These are phyloP conservation scores for Mariannaea elegans DNA, from an alignment of 2,329 filamentous ascomycete species.

Conservation along the genomic window DNA sequence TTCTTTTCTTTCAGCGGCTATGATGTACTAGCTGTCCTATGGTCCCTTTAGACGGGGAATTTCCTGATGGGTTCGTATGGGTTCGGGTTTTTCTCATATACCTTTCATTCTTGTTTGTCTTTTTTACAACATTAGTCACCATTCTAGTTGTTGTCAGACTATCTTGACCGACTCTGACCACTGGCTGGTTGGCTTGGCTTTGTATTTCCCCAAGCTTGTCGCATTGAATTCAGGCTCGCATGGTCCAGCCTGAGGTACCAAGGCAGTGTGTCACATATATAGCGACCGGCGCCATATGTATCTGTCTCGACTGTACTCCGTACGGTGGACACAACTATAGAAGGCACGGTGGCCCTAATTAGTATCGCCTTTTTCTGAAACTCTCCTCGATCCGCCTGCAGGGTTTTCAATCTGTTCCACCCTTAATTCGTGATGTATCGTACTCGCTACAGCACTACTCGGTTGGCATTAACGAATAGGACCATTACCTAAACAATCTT, in stretches of 20 bases:
- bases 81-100: not conserved
- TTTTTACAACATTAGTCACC: not conserved
- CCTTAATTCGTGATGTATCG: too few relatives aligned
- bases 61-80: not conserved
- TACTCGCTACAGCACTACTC: too few relatives aligned
- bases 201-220: not conserved
- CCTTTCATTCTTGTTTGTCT: not conserved
- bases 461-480: too few relatives aligned
- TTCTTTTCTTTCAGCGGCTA: not conserved
- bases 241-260: not conserved
- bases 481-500: not conserved
- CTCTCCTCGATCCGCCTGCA: too few relatives aligned
- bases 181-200: not conserved
- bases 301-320: constrained; percentile 1
- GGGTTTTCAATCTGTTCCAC: too few relatives aligned
- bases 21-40: not conserved
- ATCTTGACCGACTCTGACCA: not conserved
- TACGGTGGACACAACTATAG: too few relatives aligned
- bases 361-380: too few relatives aligned
- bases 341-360: not conserved
- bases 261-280: too few relatives aligned
- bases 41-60: not conserved
- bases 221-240: not conserved
- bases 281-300: too few relatives aligned
- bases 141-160: not conserved